phyloP scores from a whole-genome alignment of 257 asterid species.

The Orobanche coerulescens region DNA sequence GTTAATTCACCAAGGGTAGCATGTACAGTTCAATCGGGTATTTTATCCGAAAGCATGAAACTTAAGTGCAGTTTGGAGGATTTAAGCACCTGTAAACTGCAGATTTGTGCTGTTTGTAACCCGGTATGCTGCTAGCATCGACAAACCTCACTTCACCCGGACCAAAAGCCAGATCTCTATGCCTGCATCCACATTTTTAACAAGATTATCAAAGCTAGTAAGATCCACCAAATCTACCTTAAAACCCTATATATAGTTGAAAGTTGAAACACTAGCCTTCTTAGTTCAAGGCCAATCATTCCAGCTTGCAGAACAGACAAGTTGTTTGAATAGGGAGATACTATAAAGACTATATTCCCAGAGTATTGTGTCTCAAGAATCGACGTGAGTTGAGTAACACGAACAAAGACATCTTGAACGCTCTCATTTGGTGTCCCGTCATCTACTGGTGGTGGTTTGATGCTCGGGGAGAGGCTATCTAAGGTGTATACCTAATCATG shows the following conservation, averaged over 20 bases:
- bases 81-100: conserved; percentile 74
- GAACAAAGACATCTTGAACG: conserved; percentile 83
- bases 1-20: too few species aligned
- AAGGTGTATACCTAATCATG: conserved; percentile 55
- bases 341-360: conserved; percentile 63
- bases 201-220: background rate
- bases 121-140: conserved; percentile 60
- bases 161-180: conserved; percentile 54
- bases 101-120: conserved; percentile 72
- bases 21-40: too few species aligned
- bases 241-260: background rate
- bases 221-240: background rate
- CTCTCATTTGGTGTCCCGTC: conserved; percentile 96
- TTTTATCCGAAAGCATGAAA: too few species aligned
- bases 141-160: conserved; percentile 87
- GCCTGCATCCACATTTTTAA: conserved; percentile 40
- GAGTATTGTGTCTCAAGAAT: conserved; percentile 91
- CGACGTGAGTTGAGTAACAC: conserved; percentile 91
- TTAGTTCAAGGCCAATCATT: conserved; percentile 68
- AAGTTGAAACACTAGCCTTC: conserved; percentile 42
- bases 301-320: conserved; percentile 78
- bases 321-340: conserved; percentile 90
- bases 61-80: conserved; percentile 75
- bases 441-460: conserved; percentile 75
- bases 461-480: conserved; percentile 65